Percentiles rank a stretch among this genome's conserved stretches.
phyloP scores from a whole-genome alignment of 768 basidiomycete genomes.

The Termitomyces sp. region DNA sequence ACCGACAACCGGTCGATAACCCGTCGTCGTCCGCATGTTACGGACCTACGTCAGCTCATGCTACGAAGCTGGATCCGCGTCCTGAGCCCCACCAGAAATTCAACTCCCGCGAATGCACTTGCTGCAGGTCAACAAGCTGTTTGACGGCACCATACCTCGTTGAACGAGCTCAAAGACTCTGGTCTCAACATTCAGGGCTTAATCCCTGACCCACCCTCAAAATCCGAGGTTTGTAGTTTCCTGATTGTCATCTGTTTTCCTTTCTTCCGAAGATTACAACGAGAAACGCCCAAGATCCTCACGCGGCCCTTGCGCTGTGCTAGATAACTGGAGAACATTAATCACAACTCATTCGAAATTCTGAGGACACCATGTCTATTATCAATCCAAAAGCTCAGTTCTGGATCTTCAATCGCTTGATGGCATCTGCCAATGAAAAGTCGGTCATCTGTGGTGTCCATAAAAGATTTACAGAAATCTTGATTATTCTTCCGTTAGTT shows the following conservation, averaged over 20 bases:
- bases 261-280: not conserved
- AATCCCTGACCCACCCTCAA: too few relatives aligned
- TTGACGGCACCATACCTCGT: not conserved
- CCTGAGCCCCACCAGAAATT: not conserved
- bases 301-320: not conserved
- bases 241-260: not conserved
- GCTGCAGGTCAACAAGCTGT: not conserved
- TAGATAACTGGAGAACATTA: not conserved
- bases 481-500: not conserved
- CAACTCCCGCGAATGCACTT: not conserved
- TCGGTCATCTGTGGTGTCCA: not conserved
- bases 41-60: not conserved
- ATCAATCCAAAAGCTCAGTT: too few relatives aligned
- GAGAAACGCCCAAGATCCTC: not conserved
- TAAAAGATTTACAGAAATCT: not conserved
- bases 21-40: not conserved
- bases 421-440: not conserved
- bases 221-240: not conserved
- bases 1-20: not conserved
- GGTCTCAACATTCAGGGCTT: not conserved
- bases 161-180: not conserved
- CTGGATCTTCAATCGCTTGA: not conserved
- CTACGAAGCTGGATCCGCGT: not conserved
- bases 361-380: not conserved
- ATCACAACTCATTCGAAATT: not conserved